Evolutionary conservation across 495 filamentous ascomycete genomes (phyloP), one percentile per base, ranked within the genome.

Genomic region (Immersiella caudata): DNA sequence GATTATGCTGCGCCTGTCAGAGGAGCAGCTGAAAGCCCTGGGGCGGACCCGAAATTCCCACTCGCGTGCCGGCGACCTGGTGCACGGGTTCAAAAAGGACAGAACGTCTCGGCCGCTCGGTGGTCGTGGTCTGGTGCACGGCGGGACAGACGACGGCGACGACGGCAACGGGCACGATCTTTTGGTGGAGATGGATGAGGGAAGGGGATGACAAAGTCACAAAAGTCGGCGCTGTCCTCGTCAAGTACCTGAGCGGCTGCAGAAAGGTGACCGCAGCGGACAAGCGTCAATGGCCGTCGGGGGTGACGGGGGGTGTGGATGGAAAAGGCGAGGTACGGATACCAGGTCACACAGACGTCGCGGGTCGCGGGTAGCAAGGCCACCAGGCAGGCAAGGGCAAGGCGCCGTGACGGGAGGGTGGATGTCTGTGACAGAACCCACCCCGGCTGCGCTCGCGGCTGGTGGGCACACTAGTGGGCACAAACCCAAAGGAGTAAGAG

Each of bases 1-100:
- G 79, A 81, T 81, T 80, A 81, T 75, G 73, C 70, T 78, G 75
- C 75, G 76, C 76, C 74, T 78, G 77, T 70, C 67, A 70, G 73
- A 40, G 33, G 25, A 65, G 56, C 55, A 35, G 21, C 29, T 33
- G 22, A 40, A 65, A 60, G 62, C 62, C 36, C 21, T 55, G 46
- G 49, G 35, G 29, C 4, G 16, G 20, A 57, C 40, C 51, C 9
- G 20, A 65, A n/a, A 25, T 62, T 56, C 22, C 26, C 7, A 40
- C 51, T 24, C 60, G 29, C 51, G 29, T 51, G 25, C 46, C 24
- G 61, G 61, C 24, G 24, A 22, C 40, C 40, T 63, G 59, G 29
- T 60, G 59, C 59, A 21, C 59, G 54, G 54, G 54, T 60, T 40
- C 35, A 26, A 27, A 62, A 21, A 24, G 36, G 60, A 21, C 24